These are phyloP conservation scores for Alloteropsis semialata DNA, from an alignment of 176 grass and related monocot species.

Conservation along the genomic window DNA sequence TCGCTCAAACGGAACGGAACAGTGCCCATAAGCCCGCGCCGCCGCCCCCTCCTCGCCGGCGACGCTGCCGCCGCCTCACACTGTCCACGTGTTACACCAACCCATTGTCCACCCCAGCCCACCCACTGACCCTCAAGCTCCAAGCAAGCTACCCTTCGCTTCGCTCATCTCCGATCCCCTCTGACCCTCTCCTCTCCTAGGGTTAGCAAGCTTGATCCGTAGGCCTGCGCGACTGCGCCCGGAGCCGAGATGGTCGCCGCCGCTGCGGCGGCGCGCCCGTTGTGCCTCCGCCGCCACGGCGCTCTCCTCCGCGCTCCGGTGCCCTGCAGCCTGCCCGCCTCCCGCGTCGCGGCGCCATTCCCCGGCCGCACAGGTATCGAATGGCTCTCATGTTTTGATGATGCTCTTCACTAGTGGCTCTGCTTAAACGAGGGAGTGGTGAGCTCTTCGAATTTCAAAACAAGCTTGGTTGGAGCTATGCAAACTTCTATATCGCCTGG, in stretches of 20 bases:
- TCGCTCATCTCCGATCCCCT: not conserved
- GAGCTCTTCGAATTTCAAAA: not conserved
- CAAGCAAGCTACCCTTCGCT: not conserved
- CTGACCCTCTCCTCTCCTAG: not conserved
- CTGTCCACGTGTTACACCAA: not conserved
- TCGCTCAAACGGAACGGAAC: not conserved
- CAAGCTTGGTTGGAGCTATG: not conserved
- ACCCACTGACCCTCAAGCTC: not conserved
- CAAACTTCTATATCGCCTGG: not conserved
- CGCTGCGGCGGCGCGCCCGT: not conserved
- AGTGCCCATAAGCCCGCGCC: not conserved
- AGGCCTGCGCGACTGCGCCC: not conserved
- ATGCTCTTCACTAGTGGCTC: not conserved
- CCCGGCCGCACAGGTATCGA: conserved; percentile 12
- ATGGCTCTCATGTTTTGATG: not conserved
- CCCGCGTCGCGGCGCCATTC: not conserved
- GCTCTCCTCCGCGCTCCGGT: not conserved
- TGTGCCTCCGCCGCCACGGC: not conserved
- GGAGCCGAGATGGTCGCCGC: not conserved
- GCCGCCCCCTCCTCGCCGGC: not conserved
- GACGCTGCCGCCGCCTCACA: not conserved
- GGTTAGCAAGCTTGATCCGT: not conserved
- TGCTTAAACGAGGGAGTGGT: not conserved
- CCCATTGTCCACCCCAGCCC: not conserved
- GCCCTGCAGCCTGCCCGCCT: not conserved